Conservation (phyloP, 768 basidiomycete genomes). For the Russula earlei region DNA sequence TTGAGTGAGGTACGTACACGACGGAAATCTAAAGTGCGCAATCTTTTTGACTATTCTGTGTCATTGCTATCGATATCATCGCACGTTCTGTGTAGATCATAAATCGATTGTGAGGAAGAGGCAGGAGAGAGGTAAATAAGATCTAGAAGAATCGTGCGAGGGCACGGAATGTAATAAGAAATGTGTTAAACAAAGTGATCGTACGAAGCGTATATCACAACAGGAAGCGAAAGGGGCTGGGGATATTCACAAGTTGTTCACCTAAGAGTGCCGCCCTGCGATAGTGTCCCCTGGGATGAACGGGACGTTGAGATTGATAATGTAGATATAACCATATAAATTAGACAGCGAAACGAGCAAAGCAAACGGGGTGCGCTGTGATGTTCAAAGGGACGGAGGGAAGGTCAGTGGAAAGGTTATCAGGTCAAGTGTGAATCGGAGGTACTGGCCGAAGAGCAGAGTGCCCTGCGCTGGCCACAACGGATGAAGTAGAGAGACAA, state of each 20-base stretch:
- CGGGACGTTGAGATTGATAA: neutral
- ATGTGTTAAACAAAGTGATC: neutral
- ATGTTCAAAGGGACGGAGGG: too few relatives aligned
- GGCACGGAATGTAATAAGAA: conserved; percentile 12
- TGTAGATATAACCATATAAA: neutral
- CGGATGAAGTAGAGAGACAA: neutral
- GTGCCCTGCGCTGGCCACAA: neutral
- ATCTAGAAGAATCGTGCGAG: conserved; percentile 4
- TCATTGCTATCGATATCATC: neutral
- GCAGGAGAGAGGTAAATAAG: neutral
- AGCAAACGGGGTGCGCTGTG: conserved; percentile 8
- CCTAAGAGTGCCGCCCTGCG: conserved; percentile 2
- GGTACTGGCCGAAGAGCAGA: neutral
- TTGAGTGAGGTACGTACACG: conserved; percentile 2
- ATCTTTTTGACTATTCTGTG: neutral
- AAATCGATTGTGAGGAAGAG: neutral
- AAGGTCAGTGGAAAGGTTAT: neutral
- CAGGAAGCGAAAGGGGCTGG: neutral
- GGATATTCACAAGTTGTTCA: neutral
- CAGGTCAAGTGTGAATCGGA: neutral
- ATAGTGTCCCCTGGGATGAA: neutral
- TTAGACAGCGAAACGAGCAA: neutral
- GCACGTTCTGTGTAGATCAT: neutral
- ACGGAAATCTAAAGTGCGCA: neutral
- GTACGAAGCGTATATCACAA: neutral